Conservation (phyloP, 2,329 filamentous ascomycete genomes). For the Verticillium dahliae region DNA sequence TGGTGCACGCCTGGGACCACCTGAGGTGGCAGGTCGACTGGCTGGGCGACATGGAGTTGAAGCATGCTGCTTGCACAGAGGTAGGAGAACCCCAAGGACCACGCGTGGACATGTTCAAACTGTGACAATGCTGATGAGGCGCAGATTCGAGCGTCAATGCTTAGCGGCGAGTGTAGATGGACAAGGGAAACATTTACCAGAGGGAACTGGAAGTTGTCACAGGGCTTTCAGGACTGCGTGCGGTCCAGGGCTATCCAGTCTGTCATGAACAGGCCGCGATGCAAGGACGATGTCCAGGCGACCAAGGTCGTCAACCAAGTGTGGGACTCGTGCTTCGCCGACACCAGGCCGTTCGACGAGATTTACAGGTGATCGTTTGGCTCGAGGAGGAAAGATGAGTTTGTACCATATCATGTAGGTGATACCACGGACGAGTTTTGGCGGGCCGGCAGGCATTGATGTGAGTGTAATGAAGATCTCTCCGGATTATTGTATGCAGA, state of each 20-base stretch:
- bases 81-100: constrained; percentile 32
- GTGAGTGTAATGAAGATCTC: not conserved
- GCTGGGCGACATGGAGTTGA: constrained; percentile 61
- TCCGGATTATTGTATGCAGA: constrained; percentile 3
- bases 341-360: constrained; percentile 94
- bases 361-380: constrained; percentile 64
- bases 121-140: constrained; percentile 3
- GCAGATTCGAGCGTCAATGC: constrained; percentile 84
- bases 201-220: constrained; percentile 80
- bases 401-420: constrained; percentile 16
- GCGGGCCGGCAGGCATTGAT: not conserved
- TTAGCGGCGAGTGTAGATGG: constrained; percentile 93
- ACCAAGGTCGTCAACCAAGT: constrained; percentile 88
- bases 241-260: constrained; percentile 72
- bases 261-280: constrained; percentile 69
- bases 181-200: constrained; percentile 76
- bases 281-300: constrained; percentile 81
- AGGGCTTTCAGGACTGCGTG: constrained; percentile 93
- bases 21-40: constrained; percentile 86
- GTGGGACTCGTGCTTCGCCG: constrained; percentile 95
- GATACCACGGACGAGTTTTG: constrained; percentile 4
- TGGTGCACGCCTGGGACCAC: constrained; percentile 96
- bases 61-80: constrained; percentile 92
- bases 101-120: not conserved
- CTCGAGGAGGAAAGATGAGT: constrained; percentile 1